Evolutionary conservation across 2,329 filamentous ascomycete species (phyloP).

Genomic region (Apiospora rasikravindrae): DNA sequence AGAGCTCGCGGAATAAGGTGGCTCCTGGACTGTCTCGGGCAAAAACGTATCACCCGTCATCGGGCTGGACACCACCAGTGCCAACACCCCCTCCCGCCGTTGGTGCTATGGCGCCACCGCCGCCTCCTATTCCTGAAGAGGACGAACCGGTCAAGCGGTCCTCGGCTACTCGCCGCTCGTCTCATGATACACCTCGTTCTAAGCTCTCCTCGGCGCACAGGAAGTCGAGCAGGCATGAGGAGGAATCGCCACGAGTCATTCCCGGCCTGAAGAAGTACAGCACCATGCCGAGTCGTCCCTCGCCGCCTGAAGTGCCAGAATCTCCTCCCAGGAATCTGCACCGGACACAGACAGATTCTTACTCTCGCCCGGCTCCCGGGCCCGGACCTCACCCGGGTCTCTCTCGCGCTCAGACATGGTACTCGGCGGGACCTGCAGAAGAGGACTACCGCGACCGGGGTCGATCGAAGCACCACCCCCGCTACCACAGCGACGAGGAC

Average conservation of each 20-base stretch:
- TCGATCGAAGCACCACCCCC: slow-evolving; percentile 14
- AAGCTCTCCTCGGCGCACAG: slow-evolving; percentile 32
- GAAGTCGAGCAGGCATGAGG: slow-evolving; percentile 28
- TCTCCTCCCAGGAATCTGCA: slow-evolving; percentile 21
- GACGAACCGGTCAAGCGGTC: slow-evolving; percentile 34
- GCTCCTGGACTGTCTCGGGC: slow-evolving; percentile 27
- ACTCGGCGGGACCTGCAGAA: neutral
- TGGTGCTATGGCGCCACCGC: slow-evolving; percentile 29
- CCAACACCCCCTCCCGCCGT: slow-evolving; percentile 40
- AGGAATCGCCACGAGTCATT: neutral
- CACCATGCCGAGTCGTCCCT: slow-evolving; percentile 19
- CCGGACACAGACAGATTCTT: slow-evolving; percentile 22
- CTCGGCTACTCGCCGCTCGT: slow-evolving; percentile 33
- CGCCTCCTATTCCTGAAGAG: slow-evolving; percentile 32
- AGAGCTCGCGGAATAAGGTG: slow-evolving; percentile 32
- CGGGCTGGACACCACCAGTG: slow-evolving; percentile 29
- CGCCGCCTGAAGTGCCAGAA: slow-evolving; percentile 15
- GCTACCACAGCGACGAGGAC: slow-evolving; percentile 21
- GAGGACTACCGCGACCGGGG: slow-evolving; percentile 21
- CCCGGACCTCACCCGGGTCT: slow-evolving; percentile 5
- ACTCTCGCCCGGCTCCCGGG: slow-evolving; percentile 18
- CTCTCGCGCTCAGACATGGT: slow-evolving; percentile 20
- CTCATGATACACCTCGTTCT: slow-evolving; percentile 33
- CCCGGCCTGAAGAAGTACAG: slow-evolving; percentile 20
- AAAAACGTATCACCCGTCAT: slow-evolving; percentile 31